These are phyloP conservation scores for Polygonum maritimum DNA, from an alignment of 148 eudicot genomes.

Conservation along the genomic window DNA sequence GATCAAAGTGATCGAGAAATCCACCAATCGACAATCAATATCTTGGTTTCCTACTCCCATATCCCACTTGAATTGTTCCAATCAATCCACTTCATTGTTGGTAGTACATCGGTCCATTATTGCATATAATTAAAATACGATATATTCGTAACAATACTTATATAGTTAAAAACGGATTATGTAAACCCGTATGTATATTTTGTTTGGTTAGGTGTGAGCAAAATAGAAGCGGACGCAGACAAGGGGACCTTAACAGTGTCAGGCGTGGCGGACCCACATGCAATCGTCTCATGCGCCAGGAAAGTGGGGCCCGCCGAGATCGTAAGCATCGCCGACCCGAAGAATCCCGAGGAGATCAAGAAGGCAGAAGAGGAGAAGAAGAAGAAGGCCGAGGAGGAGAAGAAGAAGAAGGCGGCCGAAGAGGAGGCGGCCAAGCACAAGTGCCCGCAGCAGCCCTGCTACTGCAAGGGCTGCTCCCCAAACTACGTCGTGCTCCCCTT, in stretches of 20 bases:
- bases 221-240: background rate
- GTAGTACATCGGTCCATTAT: background rate
- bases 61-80: too few species aligned
- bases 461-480: background rate
- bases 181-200: background rate
- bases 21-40: too few species aligned
- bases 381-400: background rate
- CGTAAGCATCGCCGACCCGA: background rate
- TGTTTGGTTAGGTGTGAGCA: background rate
- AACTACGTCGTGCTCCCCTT: background rate
- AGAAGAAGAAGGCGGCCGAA: background rate
- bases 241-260: background rate
- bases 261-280: background rate
- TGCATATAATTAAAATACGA: background rate
- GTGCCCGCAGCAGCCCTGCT: background rate
- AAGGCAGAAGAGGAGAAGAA: background rate
- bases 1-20: too few species aligned
- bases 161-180: background rate
- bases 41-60: too few species aligned
- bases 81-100: background rate
- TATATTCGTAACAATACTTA: background rate
- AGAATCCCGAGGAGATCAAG: background rate
- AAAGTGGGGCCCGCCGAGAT: background rate
- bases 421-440: background rate
- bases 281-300: background rate